Base-by-base conservation (phyloP, 306 rosid genomes). In the Pyrus pyrifolia region DNA sequence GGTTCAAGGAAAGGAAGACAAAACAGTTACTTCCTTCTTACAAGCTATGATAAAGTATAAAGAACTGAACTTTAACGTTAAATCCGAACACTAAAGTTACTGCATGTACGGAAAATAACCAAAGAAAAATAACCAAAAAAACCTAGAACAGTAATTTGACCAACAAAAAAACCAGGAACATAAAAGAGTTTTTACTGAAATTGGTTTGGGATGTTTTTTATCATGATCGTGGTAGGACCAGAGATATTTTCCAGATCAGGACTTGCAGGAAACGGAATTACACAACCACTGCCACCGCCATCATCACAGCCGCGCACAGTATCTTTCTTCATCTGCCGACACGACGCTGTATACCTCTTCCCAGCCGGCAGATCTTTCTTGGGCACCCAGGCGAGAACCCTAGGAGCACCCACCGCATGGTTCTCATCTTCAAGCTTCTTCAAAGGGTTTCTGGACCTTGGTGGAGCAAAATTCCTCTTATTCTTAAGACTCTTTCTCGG, bases 141-240 rank as follows among this genome's bases (percentile, higher is more conserved):
- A 58, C 22, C 27, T 8, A 58, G 2, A 23, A 3, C 58, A 0
- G 12, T 42, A 42, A 42, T 42, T 42, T 52, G n/a, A 49, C 19
- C 55, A 29, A 63, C 30, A 10, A 23, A 22, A 42, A 35, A 61
- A 8, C 18, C 4, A n/a, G 58, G 15, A 8, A 5, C 7, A 57
- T 38, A 25, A 4, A 4, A 25, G 25, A 69, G 14, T 49, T 6
- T 58, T 8, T 13, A 84, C 87, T 60, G 66, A 38, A 81, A 61
- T 29, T 81, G 85, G 30, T 81, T 78, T 1, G 88, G 88, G 5
- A 85, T 78, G 67, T 81, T 75, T 67, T 70, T 85, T 0, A 85
- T 67, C 88, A 84, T 84, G 13, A 81, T 22, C 0, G 83, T 78
- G 0, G 85, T 81, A 2, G 31, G 22, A 3, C 67, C 66, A 5